Base-by-base conservation (phyloP, 768 basidiomycete genomes). In the Filobasidium wieringae region DNA sequence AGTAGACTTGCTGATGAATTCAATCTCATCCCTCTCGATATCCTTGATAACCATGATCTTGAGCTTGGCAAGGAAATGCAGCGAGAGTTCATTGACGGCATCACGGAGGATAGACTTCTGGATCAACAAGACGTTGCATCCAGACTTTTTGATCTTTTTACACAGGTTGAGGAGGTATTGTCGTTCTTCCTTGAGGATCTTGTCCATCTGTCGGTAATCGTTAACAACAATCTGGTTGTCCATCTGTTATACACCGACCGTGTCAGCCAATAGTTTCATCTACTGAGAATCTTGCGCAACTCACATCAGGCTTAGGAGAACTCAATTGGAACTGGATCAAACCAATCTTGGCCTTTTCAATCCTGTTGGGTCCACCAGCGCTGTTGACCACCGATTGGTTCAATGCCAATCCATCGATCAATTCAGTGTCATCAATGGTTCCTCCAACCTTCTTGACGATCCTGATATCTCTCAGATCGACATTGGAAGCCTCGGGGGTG, bases 171-270 rank as follows among this genome's bases (percentile, higher is more conserved):
- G 83, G 58, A 99, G 81, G 74, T 99, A 97, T 75, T 92, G 88
- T 45, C 95, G 86, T 58, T 93, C 93, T 75, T 99, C 95, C 76
- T 99, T 97, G 76, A 99, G 85, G 59, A 97, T 91, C 74, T 96
- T 95, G 80, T 97, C 95, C 93, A 99, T 97, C 74, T 96, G 95
- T 17, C 95, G 85, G 77, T 99, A 99, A 76, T 99, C 93, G 63
- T 93, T 97, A 66, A 99, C 96, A 52, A 97, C 86, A 41, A 99
- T 91, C 4, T 93, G 96, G 78, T 99, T 97, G 76, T 99, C 95
- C 93, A 99, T 99, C 92, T 96, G 65, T 9, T 24, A 19, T 29
- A 36, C 14, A 12, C 29, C 24, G 30, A n/a, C n/a, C 24, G 51
- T 39, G 11, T 40, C 37, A 40, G 37, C 37, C 3, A 22, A 22